These are phyloP conservation scores for Limnanthes douglasii DNA, from an alignment of 345 rosid genomes.

Conservation along the genomic window DNA sequence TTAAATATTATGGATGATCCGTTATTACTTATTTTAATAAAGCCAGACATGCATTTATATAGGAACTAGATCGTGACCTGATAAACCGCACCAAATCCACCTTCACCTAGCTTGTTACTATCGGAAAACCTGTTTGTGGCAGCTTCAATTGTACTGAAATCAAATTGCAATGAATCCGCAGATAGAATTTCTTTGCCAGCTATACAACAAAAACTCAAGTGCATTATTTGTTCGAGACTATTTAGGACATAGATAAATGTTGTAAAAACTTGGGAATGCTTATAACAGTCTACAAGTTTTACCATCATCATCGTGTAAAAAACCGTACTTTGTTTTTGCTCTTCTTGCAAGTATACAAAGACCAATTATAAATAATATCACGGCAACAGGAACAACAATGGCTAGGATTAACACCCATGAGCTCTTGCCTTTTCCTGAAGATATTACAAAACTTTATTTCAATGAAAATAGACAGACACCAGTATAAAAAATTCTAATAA, in stretches of 20 bases:
- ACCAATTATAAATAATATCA: constrained; percentile 13
- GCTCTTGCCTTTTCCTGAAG: constrained; percentile 16
- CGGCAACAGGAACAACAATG: constrained; percentile 12
- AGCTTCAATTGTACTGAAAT: constrained; percentile 17
- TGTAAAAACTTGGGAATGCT: background rate
- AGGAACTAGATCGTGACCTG: too few relatives aligned
- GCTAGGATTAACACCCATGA: constrained; percentile 13
- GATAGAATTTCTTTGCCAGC: constrained; percentile 16
- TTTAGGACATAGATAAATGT: background rate
- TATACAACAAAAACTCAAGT: constrained; percentile 7
- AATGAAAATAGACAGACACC: too few relatives aligned
- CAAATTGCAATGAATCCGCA: constrained; percentile 28
- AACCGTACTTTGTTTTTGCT: constrained; percentile 12
- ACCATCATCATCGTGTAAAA: constrained; percentile 18
- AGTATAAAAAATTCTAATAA: background rate
- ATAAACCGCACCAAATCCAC: constrained; percentile 65
- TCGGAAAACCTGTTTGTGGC: constrained; percentile 37
- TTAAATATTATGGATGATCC: background rate
- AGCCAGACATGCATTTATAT: too few relatives aligned
- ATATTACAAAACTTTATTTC: too few relatives aligned
- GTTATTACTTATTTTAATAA: too few relatives aligned
- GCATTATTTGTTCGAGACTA: too few relatives aligned
- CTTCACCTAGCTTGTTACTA: constrained; percentile 47
- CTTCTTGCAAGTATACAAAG: constrained; percentile 16
- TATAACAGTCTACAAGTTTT: background rate